Percentiles rank a stretch among this genome's conserved stretches.
Conservation (phyloP, 2,329 filamentous ascomycete species). For the Claviceps pazoutovae region DNA sequence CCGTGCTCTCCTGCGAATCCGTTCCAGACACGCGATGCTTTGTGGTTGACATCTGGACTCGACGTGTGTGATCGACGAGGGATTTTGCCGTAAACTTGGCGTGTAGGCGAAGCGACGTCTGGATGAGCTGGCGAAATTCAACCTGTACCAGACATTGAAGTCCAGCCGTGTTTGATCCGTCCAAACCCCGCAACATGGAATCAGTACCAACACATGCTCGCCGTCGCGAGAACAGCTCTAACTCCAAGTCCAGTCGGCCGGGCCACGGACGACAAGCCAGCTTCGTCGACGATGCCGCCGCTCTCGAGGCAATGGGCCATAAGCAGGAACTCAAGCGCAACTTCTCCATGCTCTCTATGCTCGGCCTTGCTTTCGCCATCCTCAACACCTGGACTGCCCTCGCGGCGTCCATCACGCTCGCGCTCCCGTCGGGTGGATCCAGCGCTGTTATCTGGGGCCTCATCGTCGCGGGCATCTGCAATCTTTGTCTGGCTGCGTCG, state of each 20-base stretch:
- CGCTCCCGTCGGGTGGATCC: slow-evolving; percentile 56
- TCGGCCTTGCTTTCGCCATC: slow-evolving; percentile 34
- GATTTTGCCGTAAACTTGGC: background rate
- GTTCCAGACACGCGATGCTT: background rate
- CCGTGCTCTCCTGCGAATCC: no score
- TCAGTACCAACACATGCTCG: background rate
- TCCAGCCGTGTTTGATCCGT: no score
- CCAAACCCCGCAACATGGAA: background rate
- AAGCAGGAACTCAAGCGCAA: slow-evolving; percentile 36
- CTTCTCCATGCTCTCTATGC: slow-evolving; percentile 34
- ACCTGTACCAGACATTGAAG: background rate
- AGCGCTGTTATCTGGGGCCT: slow-evolving; percentile 62
- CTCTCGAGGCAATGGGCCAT: slow-evolving; percentile 31
- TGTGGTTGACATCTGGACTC: background rate
- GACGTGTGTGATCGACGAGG: background rate
- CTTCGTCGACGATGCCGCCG: slow-evolving; percentile 20
- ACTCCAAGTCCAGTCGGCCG: background rate
- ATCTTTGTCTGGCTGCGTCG: slow-evolving; percentile 53
- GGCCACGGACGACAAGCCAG: background rate
- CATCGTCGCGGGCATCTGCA: slow-evolving; percentile 48
- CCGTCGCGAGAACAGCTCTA: background rate
- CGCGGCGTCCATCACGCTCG: slow-evolving; percentile 31
- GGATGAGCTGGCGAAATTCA: no score
- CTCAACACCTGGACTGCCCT: slow-evolving; percentile 38
- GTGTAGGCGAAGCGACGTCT: background rate